Base-by-base conservation (phyloP, 2,329 filamentous ascomycete genomes). In the Chaetomiaceae sp. region DNA sequence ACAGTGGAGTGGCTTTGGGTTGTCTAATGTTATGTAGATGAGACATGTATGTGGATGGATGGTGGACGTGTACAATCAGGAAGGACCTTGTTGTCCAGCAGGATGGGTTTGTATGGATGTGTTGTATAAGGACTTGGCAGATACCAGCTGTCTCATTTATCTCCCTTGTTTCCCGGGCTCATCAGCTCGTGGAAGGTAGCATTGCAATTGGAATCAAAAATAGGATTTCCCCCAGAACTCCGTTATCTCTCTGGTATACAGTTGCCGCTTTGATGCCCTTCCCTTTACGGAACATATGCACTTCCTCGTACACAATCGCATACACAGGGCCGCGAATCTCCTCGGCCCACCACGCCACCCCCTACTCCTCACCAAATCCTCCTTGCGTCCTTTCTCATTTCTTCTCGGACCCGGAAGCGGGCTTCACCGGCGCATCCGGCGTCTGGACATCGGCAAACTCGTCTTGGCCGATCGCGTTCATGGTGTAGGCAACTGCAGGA, bases 371-470 rank as follows among this genome's bases (percentile, higher is more conserved):
- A 37, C 1, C 25, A 27, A 10, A n/a, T n/a, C 23, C n/a, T 19
- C n/a, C 4, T 21, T 3, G 3, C 12, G 20, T 34, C 3, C 20
- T 12, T 12, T 17, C 14, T 57, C 35, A 56, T 39, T 57, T 62
- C 51, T 71, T 66, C 34, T 71, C 63, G n/a, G 69, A 63, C 17
- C 72, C 65, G 12, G 49, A 19, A 34, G 50, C 40, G 33, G 59
- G 48, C 44, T 51, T 60, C 47, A 58, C 50, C 2, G 88, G 85
- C 46, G 79, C 75, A 66, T 89, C 87, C 23, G 93, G 93, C 33
- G 97, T 85, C 66, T 89, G 85, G 62, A 97, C 91, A 66, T 99
- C 93, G 51, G 91, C 88, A 73, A 99, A 99, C 60, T 96, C 89
- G 69, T 97, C 93, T 71, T 97, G 93, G 38, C 92, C 89, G 65